A percentile compares a stretch with the other conserved stretches of the same genome.
phyloP scores from a whole-genome alignment of 345 rosid genomes.

The Eucalyptus cloeziana region DNA sequence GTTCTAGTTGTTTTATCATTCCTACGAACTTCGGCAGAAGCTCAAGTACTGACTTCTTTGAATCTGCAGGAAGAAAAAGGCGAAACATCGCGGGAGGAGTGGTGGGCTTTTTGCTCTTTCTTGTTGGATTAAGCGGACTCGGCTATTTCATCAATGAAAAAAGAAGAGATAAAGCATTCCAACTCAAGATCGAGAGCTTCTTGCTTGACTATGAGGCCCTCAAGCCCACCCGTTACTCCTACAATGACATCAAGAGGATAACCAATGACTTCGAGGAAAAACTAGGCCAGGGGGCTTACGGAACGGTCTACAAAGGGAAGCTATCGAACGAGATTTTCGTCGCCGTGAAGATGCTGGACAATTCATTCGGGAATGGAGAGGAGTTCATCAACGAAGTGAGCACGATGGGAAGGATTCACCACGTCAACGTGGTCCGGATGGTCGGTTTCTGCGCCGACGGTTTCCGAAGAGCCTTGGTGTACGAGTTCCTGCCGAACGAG shows the following conservation, averaged over 20 bases:
- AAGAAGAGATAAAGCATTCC: neutral
- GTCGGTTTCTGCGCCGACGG: constrained; percentile 9
- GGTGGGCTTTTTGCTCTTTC: neutral
- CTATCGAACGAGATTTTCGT: neutral
- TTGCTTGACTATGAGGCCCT: constrained; percentile 4
- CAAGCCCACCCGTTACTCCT: constrained; percentile 1
- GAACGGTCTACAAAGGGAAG: constrained; percentile 7
- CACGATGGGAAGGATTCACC: constrained; percentile 13
- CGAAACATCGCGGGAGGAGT: neutral
- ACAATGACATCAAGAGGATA: neutral
- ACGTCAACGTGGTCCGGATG: constrained; percentile 5
- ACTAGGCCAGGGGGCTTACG: constrained; percentile 11
- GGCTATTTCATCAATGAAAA: neutral
- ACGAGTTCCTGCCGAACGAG: constrained; percentile 10
- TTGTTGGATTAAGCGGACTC: neutral
- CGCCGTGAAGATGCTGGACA: constrained; percentile 9
- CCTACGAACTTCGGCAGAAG: neutral
- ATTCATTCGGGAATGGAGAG: neutral
- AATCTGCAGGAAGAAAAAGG: neutral
- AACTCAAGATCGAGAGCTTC: neutral
- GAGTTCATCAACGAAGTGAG: constrained; percentile 11
- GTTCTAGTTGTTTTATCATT: neutral
- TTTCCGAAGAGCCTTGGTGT: constrained; percentile 1
- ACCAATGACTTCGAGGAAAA: neutral
- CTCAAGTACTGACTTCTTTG: neutral